These are phyloP conservation scores for Globisporangium parvum DNA, from an alignment of 352 stramenopile species.

Conservation along the genomic window DNA sequence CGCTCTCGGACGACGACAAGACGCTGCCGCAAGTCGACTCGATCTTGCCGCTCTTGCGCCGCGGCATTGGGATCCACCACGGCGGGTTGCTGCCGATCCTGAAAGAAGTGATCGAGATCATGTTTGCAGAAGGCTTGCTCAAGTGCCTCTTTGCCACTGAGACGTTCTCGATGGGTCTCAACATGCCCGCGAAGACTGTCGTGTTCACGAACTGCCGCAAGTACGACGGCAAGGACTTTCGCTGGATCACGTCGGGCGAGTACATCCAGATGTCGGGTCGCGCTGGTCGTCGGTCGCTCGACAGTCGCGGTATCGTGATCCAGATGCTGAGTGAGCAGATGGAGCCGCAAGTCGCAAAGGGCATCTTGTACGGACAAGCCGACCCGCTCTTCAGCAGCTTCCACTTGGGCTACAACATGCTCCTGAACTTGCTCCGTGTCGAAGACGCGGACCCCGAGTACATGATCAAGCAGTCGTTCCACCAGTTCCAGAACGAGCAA, in stretches of 20 bases:
- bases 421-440: conserved; percentile 99
- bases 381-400: conserved; percentile 86
- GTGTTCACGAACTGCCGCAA: conserved; percentile 98
- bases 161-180: conserved; percentile 97
- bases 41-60: conserved; percentile 94
- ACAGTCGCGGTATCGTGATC: conserved; percentile 97
- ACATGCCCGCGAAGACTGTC: conserved; percentile 99
- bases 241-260: conserved; percentile 95
- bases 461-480: conserved; percentile 97
- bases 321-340: conserved; percentile 99
- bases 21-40: conserved; percentile 97
- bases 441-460: conserved; percentile 96
- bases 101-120: conserved; percentile 96
- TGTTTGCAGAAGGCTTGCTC: conserved; percentile 93
- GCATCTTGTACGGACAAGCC: conserved; percentile 85
- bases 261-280: conserved; percentile 95
- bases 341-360: conserved; percentile 95
- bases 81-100: conserved; percentile 98
- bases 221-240: conserved; percentile 94
- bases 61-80: conserved; percentile 99
- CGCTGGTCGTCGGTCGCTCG: conserved; percentile 96
- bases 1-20: conserved; percentile 95
- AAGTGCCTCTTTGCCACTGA: conserved; percentile 99
- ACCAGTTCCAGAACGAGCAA: conserved; percentile 91
- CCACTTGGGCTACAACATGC: conserved; percentile 99